Evolutionary conservation across 371 early-diverging fungal genomes (phyloP).

Genomic region (Vairimorpha ceranae): DNA sequence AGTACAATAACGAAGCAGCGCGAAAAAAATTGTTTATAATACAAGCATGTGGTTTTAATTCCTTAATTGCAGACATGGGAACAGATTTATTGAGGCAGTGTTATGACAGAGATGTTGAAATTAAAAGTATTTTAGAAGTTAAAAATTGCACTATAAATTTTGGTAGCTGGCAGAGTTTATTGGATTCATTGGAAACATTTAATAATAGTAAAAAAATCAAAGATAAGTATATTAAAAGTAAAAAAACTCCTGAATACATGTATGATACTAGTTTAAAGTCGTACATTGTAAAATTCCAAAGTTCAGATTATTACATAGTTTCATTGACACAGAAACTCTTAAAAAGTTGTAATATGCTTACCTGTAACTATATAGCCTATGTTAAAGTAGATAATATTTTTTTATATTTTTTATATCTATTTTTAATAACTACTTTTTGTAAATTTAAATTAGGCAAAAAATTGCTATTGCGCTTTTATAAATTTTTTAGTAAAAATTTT

Average conservation of each 20-base stretch:
- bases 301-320: conserved; percentile 60
- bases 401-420: conserved; percentile 22
- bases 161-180: conserved; percentile 62
- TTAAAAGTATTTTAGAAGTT: conserved; percentile 50
- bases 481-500: conserved; percentile 48
- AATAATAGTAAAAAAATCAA: conserved; percentile 16
- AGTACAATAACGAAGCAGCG: conserved; percentile 68
- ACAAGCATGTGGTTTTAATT: conserved; percentile 80
- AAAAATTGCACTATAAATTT: conserved; percentile 61
- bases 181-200: conserved; percentile 21
- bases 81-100: conserved; percentile 52
- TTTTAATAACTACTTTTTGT: conserved; percentile 24
- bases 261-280: conserved; percentile 27
- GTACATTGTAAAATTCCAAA: conserved; percentile 55
- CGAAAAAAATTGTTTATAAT: conserved; percentile 68
- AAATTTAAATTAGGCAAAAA: conserved; percentile 28
- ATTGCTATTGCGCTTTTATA: conserved; percentile 25
- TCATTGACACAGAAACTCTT: conserved; percentile 48
- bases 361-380: conserved; percentile 12
- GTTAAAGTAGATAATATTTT: conserved; percentile 33
- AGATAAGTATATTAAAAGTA: not conserved
- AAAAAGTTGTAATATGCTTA: not conserved
- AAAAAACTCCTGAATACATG: conserved; percentile 20
- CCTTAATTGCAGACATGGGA: conserved; percentile 73
- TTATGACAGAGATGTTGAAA: conserved; percentile 37